These are phyloP conservation scores for Hypoxylon perforatum DNA, from an alignment of 495 filamentous ascomycete genomes.

Conservation along the genomic window DNA sequence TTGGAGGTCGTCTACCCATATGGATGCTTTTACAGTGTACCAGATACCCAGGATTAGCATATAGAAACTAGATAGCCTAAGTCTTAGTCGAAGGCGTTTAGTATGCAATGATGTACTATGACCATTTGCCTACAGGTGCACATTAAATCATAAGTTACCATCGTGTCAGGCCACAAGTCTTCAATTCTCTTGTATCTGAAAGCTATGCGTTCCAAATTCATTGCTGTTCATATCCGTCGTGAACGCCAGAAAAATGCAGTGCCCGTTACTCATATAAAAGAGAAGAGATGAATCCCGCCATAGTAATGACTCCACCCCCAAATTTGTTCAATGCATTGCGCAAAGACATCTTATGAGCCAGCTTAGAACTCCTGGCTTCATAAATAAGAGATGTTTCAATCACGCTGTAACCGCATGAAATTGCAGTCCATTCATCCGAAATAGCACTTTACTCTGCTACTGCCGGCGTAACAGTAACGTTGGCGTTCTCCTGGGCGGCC, in stretches of 20 bases:
- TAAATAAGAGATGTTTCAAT: neutral
- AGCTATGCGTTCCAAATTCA: conserved; percentile 6
- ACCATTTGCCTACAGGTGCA: too few species aligned
- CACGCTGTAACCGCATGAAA: neutral
- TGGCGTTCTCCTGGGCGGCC: conserved; percentile 41
- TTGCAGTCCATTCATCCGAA: neutral
- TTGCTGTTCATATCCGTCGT: conserved; percentile 17
- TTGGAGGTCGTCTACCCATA: too few species aligned
- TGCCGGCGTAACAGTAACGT: conserved; percentile 21
- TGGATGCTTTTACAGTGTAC: too few species aligned
- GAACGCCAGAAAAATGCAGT: conserved; percentile 38
- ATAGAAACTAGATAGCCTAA: too few species aligned
- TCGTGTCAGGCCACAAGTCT: conserved; percentile 6
- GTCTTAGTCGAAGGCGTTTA: too few species aligned
- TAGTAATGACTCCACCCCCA: neutral
- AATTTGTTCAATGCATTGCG: neutral
- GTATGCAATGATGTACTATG: too few species aligned
- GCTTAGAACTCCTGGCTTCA: neutral
- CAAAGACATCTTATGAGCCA: conserved; percentile 1
- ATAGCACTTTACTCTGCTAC: conserved; percentile 20
- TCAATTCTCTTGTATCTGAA: conserved; percentile 11
- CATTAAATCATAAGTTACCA: neutral
- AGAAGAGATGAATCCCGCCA: neutral
- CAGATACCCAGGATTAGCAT: too few species aligned
- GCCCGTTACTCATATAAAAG: neutral